These are phyloP conservation scores for Silene conica DNA, from an alignment of 148 eudicot species.

Conservation along the genomic window DNA sequence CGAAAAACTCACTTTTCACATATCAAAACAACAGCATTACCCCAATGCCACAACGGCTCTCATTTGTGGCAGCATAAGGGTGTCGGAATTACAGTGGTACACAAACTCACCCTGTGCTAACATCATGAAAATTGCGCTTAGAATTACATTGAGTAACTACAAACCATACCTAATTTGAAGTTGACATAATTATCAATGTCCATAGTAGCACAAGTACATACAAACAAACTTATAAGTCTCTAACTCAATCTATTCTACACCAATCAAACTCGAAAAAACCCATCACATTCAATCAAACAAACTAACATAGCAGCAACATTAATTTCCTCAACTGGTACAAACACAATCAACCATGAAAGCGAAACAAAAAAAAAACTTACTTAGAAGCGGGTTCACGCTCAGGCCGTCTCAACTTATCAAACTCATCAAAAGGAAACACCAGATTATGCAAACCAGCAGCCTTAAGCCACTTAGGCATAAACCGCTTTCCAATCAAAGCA, in stretches of 20 bases:
- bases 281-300: not conserved
- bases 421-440: conserved; percentile 80
- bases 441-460: conserved; percentile 89
- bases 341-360: not conserved
- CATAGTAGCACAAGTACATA: not conserved
- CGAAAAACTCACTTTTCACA: not conserved
- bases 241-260: not conserved
- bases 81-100: not conserved
- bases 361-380: conserved; percentile 37
- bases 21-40: not conserved
- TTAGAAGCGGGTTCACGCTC: conserved; percentile 90
- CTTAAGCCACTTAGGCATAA: conserved; percentile 65
- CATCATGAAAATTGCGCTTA: not conserved
- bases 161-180: not conserved
- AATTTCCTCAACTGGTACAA: no score
- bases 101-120: not conserved
- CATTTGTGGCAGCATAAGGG: not conserved
- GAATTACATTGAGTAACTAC: not conserved
- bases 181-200: no score
- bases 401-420: conserved; percentile 58
- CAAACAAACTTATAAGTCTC: no score
- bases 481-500: conserved; percentile 78
- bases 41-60: not conserved
- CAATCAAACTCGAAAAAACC: not conserved
- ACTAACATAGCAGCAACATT: not conserved